A percentile compares a stretch with the other conserved stretches of the same genome.
phyloP scores from a whole-genome alignment of 2,329 filamentous ascomycete genomes.

The Neofusicoccum umdonicola region DNA sequence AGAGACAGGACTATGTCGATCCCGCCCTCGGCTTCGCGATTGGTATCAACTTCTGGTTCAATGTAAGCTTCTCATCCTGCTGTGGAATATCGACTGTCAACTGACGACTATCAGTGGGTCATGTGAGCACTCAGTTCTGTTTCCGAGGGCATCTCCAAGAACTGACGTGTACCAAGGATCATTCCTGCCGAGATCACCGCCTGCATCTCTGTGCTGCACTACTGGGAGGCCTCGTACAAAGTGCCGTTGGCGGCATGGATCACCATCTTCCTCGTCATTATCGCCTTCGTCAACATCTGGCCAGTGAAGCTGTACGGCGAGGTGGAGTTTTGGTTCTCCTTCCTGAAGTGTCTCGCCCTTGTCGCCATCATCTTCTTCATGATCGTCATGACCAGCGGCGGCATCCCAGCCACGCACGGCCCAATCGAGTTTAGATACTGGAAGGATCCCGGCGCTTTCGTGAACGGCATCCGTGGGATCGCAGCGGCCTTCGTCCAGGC shows the following conservation, averaged over 20 bases:
- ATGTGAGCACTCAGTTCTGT: background rate
- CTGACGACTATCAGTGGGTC: conserved; percentile 4
- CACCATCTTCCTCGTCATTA: conserved; percentile 51
- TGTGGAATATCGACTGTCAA: background rate
- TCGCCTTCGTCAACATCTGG: conserved; percentile 22
- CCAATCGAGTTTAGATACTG: conserved; percentile 66
- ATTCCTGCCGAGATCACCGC: conserved; percentile 51
- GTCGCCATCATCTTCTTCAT: conserved; percentile 43
- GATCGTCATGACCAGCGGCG: conserved; percentile 25
- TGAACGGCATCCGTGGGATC: conserved; percentile 15
- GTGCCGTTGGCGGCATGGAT: conserved; percentile 60
- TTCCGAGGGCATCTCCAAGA: background rate
- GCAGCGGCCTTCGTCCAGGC: conserved; percentile 48
- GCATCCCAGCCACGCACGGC: conserved; percentile 54
- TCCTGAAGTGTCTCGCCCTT: conserved; percentile 41
- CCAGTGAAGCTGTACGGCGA: conserved; percentile 33
- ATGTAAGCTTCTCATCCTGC: background rate
- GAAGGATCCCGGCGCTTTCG: conserved; percentile 51
- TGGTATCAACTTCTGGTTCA: conserved; percentile 18
- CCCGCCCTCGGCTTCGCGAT: conserved; percentile 18
- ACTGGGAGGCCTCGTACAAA: conserved; percentile 49
- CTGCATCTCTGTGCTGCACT: conserved; percentile 58
- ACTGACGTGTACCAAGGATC: background rate
- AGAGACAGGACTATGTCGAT: conserved; percentile 7
- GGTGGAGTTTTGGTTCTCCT: conserved; percentile 48